These are phyloP conservation scores for Claviceps pusilla DNA, from an alignment of 2,329 filamentous ascomycete genomes.

Conservation along the genomic window DNA sequence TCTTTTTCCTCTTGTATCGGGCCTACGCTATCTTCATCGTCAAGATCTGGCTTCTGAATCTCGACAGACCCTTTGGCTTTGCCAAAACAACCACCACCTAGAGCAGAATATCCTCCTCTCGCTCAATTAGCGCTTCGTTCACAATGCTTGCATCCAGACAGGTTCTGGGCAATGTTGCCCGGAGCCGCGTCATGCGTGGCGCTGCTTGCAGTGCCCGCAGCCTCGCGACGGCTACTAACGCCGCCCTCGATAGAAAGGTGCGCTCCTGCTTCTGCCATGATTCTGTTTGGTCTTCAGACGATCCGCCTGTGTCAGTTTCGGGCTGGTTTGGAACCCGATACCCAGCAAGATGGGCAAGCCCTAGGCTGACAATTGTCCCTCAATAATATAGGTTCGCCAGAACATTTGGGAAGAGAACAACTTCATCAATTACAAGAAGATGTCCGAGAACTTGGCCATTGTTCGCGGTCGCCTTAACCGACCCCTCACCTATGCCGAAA, in stretches of 20 bases:
- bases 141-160: slow-evolving; percentile 59
- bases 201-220: slow-evolving; percentile 49
- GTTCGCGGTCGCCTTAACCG: slow-evolving; percentile 82
- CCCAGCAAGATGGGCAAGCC: not conserved
- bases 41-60: slow-evolving; percentile 3
- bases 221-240: slow-evolving; percentile 77
- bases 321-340: not conserved
- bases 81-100: slow-evolving; percentile 8
- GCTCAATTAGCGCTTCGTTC: slow-evolving; percentile 18
- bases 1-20: slow-evolving; percentile 10
- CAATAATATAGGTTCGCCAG: slow-evolving; percentile 56
- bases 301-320: not conserved
- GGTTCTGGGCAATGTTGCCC: slow-evolving; percentile 50
- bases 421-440: slow-evolving; percentile 99
- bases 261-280: slow-evolving; percentile 8
- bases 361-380: not conserved
- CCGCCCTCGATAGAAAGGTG: slow-evolving; percentile 80
- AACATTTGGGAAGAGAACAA: slow-evolving; percentile 92
- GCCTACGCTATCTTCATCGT: slow-evolving; percentile 5
- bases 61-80: slow-evolving; percentile 10
- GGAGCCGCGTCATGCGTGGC: slow-evolving; percentile 39
- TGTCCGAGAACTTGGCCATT: slow-evolving; percentile 90
- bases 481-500: slow-evolving; percentile 90
- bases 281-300: not conserved
- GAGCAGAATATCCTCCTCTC: slow-evolving; percentile 14